Conservation (phyloP, 2,329 filamentous ascomycete species). For the Penicillium italicum region DNA sequence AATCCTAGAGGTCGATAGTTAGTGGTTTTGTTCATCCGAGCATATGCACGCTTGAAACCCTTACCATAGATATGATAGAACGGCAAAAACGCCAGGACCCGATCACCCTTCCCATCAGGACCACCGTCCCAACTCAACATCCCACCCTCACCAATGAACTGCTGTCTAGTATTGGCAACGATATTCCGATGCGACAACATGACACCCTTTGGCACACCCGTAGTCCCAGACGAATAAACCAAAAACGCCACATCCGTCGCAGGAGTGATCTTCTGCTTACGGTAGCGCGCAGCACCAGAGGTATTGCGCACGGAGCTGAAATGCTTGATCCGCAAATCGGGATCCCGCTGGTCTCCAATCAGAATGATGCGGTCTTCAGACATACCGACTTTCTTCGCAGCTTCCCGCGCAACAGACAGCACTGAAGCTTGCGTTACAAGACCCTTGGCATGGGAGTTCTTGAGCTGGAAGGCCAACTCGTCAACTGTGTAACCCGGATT, state of each 20-base stretch:
- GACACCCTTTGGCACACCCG: constrained; percentile 86
- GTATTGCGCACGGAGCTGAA: constrained; percentile 68
- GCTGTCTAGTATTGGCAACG: constrained; percentile 66
- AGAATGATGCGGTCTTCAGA: constrained; percentile 69
- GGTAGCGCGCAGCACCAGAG: constrained; percentile 56
- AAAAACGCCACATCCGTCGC: constrained; percentile 75
- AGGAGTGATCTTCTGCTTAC: constrained; percentile 61
- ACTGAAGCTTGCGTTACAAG: constrained; percentile 69
- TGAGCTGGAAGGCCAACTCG: constrained; percentile 80
- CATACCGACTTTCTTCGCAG: constrained; percentile 67
- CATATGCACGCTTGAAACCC: constrained; percentile 20
- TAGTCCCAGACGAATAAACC: constrained; percentile 87
- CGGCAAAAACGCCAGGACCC: constrained; percentile 72
- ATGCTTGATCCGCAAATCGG: constrained; percentile 60
- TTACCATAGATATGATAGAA: constrained; percentile 88
- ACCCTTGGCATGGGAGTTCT: constrained; percentile 70
- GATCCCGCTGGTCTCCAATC: constrained; percentile 62
- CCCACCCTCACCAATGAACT: constrained; percentile 51
- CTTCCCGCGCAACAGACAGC: constrained; percentile 62
- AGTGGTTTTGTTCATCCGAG: not conserved
- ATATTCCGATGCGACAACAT: constrained; percentile 82
- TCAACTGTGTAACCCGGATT: constrained; percentile 83
- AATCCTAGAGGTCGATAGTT: constrained; percentile 51
- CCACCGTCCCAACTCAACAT: constrained; percentile 58
- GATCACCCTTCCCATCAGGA: constrained; percentile 62